These are phyloP conservation scores for Dactylellina drechsleri DNA, from an alignment of 2,329 filamentous ascomycete species.

Conservation along the genomic window DNA sequence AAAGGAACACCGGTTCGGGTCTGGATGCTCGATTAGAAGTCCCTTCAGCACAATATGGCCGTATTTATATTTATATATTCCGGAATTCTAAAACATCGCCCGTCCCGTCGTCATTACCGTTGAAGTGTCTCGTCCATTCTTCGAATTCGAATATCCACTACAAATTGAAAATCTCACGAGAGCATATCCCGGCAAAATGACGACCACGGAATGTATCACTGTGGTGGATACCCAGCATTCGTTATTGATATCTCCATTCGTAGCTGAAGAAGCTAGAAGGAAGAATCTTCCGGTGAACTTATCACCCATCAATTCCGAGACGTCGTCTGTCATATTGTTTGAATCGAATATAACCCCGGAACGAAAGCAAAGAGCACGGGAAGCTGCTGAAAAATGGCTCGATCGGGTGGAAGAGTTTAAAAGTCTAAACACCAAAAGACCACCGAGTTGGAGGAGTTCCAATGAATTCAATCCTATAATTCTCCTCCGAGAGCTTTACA, in stretches of 20 bases:
- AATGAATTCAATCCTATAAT: background rate
- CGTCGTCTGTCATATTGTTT: background rate
- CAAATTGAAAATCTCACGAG: background rate
- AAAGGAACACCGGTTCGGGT: too few species aligned
- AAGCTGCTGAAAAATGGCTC: background rate
- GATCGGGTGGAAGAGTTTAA: background rate
- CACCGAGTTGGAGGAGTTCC: background rate
- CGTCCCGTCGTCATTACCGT: too few species aligned
- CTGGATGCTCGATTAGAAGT: too few species aligned
- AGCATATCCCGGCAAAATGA: background rate
- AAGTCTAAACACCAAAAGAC: background rate
- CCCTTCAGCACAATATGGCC: too few species aligned
- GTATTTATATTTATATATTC: too few species aligned
- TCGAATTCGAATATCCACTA: too few species aligned
- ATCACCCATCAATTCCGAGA: background rate
- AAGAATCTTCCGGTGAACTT: background rate
- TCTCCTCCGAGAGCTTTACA: background rate
- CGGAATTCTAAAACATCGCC: too few species aligned
- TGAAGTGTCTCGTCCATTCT: too few species aligned
- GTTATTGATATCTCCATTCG: conserved; percentile 1
- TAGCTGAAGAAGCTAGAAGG: background rate
- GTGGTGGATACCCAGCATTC: background rate
- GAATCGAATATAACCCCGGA: background rate
- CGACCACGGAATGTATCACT: background rate
- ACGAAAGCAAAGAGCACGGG: background rate